Evolutionary conservation across 164 flowering plant species (phyloP).

Genomic region (Stephania yunnanensis): DNA sequence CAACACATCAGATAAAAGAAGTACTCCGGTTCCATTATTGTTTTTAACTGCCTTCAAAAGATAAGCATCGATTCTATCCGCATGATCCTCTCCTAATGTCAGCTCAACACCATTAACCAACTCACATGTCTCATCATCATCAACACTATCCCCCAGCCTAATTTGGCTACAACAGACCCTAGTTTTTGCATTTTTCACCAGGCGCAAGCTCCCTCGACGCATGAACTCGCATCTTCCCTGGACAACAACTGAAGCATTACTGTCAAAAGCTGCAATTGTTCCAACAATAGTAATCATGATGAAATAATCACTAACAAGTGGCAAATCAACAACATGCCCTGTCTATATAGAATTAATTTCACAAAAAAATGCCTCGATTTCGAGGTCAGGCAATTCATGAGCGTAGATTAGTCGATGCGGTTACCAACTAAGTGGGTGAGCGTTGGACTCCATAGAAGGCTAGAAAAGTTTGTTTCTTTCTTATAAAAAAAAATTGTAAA

Average conservation of each 20-base stretch:
- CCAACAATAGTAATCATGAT: neutral
- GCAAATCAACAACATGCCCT: too few relatives aligned
- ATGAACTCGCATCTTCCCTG: slow-evolving; percentile 45
- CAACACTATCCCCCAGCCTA: slow-evolving; percentile 35
- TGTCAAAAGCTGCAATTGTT: slow-evolving; percentile 29
- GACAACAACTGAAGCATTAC: slow-evolving; percentile 47
- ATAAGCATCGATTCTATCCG: slow-evolving; percentile 45
- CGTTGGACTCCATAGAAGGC: too few relatives aligned
- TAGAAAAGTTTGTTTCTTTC: too few relatives aligned
- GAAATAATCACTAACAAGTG: too few relatives aligned
- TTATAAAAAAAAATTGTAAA: too few relatives aligned
- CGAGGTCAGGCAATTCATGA: too few relatives aligned
- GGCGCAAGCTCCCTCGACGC: slow-evolving; percentile 14
- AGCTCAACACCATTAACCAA: slow-evolving; percentile 73
- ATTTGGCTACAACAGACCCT: slow-evolving; percentile 35
- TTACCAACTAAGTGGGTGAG: too few relatives aligned
- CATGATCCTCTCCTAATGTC: slow-evolving; percentile 61
- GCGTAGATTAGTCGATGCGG: too few relatives aligned
- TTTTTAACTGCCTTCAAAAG: slow-evolving; percentile 81
- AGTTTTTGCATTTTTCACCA: slow-evolving; percentile 14
- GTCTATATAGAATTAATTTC: too few relatives aligned
- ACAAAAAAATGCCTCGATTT: too few relatives aligned
- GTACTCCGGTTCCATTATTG: slow-evolving; percentile 69
- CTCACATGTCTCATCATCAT: slow-evolving; percentile 71
- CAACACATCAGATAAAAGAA: slow-evolving; percentile 71